Percentiles rank a stretch among this genome's conserved stretches.
These are phyloP conservation scores for Stylosanthes scabra DNA, from an alignment of 331 rosid genomes.

Conservation along the genomic window DNA sequence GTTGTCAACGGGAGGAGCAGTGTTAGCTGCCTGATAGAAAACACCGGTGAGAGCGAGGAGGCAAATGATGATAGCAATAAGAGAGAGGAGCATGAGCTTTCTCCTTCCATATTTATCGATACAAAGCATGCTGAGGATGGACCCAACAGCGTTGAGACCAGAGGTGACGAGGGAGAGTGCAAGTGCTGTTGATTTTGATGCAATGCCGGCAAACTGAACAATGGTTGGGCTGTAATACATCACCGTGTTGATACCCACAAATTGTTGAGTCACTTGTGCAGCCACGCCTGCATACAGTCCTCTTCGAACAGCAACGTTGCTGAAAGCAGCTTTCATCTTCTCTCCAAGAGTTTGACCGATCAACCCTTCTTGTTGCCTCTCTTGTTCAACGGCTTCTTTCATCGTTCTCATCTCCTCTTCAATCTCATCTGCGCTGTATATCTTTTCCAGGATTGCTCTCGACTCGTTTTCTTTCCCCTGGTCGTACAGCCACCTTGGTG, in stretches of 20 bases:
- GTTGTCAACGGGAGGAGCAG: conserved; percentile 58
- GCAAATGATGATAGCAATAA: conserved; percentile 64
- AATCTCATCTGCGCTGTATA: conserved; percentile 55
- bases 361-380: conserved; percentile 49
- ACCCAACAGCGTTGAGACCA: conserved; percentile 71
- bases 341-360: conserved; percentile 40
- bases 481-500: conserved; percentile 82
- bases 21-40: conserved; percentile 55
- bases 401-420: conserved; percentile 64
- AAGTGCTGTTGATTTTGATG: conserved; percentile 76
- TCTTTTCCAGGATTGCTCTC: conserved; percentile 46
- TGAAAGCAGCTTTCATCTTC: conserved; percentile 52
- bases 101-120: conserved; percentile 81
- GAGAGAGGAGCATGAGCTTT: conserved; percentile 66
- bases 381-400: conserved; percentile 58
- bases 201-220: conserved; percentile 84
- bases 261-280: conserved; percentile 79
- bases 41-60: conserved; percentile 53
- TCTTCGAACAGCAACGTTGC: conserved; percentile 56
- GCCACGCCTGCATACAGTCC: conserved; percentile 69
- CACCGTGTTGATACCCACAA: conserved; percentile 83
- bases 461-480: conserved; percentile 66
- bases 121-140: conserved; percentile 56
- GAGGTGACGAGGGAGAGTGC: conserved; percentile 84
- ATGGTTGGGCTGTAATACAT: conserved; percentile 92